These are phyloP conservation scores for Arthrobotrys sphaeroides DNA, from an alignment of 2,329 filamentous ascomycete genomes.

Conservation along the genomic window DNA sequence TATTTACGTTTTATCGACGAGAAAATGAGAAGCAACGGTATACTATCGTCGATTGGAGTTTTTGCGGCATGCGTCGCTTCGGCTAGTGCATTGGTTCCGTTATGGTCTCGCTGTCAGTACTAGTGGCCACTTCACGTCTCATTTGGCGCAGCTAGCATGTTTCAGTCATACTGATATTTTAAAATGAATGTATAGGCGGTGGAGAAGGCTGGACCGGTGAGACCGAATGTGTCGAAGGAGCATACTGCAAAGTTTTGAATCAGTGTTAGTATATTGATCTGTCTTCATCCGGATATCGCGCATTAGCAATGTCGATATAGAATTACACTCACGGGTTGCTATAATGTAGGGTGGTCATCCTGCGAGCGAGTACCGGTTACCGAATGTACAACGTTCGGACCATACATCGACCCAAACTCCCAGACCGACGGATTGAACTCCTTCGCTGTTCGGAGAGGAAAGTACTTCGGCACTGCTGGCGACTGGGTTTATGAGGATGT, in stretches of 20 bases:
- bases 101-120: constrained; percentile 39
- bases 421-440: constrained; percentile 43
- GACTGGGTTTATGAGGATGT: constrained; percentile 59
- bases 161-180: not conserved
- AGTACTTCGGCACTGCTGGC: constrained; percentile 53
- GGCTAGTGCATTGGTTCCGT: constrained; percentile 24
- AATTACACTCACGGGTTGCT: too few species aligned
- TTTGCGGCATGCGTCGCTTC: constrained; percentile 26
- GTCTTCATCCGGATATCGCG: too few species aligned
- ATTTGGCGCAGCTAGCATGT: not conserved
- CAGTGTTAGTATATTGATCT: constrained; percentile 51
- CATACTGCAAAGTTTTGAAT: constrained; percentile 46
- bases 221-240: constrained; percentile 36
- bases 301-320: too few species aligned
- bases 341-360: constrained; percentile 38
- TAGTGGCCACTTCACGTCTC: not conserved
- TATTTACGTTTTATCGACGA: too few species aligned
- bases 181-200: constrained; percentile 21
- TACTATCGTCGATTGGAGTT: constrained; percentile 21
- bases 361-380: constrained; percentile 31
- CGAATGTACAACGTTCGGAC: constrained; percentile 39
- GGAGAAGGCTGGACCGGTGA: constrained; percentile 47
- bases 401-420: constrained; percentile 42
- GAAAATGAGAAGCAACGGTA: constrained; percentile 27
- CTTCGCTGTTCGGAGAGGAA: constrained; percentile 38